phyloP scores from a whole-genome alignment of 768 basidiomycete species.

The Agaricus subrufescens region DNA sequence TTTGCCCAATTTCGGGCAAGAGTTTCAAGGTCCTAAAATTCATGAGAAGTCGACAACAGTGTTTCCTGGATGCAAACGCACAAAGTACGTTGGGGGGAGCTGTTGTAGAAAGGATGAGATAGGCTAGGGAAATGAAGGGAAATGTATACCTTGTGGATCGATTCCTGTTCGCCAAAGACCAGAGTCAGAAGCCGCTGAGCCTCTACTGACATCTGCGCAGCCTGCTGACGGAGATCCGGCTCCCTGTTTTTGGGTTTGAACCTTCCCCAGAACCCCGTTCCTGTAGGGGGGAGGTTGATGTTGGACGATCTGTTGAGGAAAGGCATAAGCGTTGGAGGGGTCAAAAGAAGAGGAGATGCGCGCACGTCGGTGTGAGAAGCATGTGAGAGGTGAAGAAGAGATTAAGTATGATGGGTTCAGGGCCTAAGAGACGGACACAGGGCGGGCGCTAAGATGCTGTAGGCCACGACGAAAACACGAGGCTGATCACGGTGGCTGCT shows the following conservation, averaged over 20 bases:
- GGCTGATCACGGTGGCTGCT: constrained; percentile 30
- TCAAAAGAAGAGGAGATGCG: constrained; percentile 22
- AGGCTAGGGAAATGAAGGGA: constrained; percentile 6
- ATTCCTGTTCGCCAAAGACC: constrained; percentile 83
- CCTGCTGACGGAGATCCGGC: constrained; percentile 41
- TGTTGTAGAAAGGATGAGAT: constrained; percentile 20
- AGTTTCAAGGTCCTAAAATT: constrained; percentile 67
- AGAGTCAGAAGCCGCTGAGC: constrained; percentile 78
- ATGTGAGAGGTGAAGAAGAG: constrained; percentile 35
- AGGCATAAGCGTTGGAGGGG: constrained; percentile 23
- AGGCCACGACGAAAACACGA: constrained; percentile 55
- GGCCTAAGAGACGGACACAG: constrained; percentile 25
- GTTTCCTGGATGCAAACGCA: constrained; percentile 27
- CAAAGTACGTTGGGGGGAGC: constrained; percentile 66
- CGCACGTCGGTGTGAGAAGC: constrained; percentile 82
- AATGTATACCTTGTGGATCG: constrained; percentile 57
- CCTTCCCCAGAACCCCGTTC: constrained; percentile 51
- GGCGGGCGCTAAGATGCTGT: constrained; percentile 13
- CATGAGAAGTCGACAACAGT: constrained; percentile 8
- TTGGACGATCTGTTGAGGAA: constrained; percentile 55
- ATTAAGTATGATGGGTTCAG: constrained; percentile 17
- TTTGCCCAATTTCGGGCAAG: constrained; percentile 84
- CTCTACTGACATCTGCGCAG: constrained; percentile 61
- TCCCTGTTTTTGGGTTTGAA: constrained; percentile 74
- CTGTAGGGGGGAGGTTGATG: constrained; percentile 49